These are phyloP conservation scores for Lactarius pseudohatsudake DNA, from an alignment of 768 basidiomycete genomes.

Conservation along the genomic window DNA sequence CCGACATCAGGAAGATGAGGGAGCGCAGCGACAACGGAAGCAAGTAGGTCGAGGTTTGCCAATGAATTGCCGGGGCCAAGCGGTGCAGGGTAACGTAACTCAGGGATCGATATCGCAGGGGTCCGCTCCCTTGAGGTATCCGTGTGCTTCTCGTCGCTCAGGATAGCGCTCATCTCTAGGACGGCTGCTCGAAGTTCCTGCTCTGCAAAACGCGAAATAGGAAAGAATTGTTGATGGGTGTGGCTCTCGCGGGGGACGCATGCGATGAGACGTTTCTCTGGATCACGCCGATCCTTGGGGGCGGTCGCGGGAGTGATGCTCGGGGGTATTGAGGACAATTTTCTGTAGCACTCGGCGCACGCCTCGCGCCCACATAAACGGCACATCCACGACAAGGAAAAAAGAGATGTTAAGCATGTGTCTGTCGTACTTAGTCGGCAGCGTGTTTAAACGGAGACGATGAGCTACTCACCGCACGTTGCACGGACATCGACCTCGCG, in stretches of 20 bases:
- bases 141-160: conserved; percentile 4
- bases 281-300: conserved; percentile 32
- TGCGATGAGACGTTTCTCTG: conserved; percentile 58
- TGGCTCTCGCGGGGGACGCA: conserved; percentile 51
- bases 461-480: conserved; percentile 64
- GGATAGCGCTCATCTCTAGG: conserved; percentile 21
- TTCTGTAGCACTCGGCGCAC: conserved; percentile 76
- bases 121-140: conserved; percentile 21
- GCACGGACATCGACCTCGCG: conserved; percentile 80
- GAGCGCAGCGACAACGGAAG: conserved; percentile 24
- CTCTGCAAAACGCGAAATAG: conserved; percentile 24
- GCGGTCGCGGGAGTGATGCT: conserved; percentile 40
- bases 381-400: conserved; percentile 88
- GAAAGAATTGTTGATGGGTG: conserved; percentile 18
- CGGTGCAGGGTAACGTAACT: conserved; percentile 10
- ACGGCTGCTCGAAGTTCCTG: conserved; percentile 23
- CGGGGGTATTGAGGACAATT: conserved; percentile 54
- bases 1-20: conserved; percentile 18
- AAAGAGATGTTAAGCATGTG: conserved; percentile 90
- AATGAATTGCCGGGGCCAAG: conserved; percentile 1
- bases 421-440: conserved; percentile 48
- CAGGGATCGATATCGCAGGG: conserved; percentile 5
- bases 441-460: conserved; percentile 15
- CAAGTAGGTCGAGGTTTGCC: conserved; percentile 26
- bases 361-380: conserved; percentile 84